Conservation (phyloP, 768 basidiomycete species). For the Leucocoprinus sp. region DNA sequence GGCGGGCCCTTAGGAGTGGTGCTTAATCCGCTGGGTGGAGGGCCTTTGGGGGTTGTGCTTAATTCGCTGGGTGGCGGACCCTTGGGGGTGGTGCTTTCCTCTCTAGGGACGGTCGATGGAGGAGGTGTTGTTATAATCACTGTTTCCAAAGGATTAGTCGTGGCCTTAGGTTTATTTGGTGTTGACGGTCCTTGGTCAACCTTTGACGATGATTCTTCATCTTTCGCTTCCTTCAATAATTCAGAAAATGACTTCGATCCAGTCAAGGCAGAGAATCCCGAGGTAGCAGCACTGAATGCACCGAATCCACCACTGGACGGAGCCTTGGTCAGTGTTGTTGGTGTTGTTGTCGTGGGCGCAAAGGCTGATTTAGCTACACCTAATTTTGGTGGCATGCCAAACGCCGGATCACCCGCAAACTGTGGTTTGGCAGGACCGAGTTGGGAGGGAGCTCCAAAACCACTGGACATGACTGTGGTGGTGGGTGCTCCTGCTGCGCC, state of each 20-base stretch:
- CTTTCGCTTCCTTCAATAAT: conserved; percentile 35
- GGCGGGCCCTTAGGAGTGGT: conserved; percentile 2
- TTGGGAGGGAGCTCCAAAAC: conserved; percentile 32
- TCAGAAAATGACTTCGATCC: conserved; percentile 45
- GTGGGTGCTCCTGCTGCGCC: conserved; percentile 3
- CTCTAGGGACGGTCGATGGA: background rate
- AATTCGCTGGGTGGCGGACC: background rate
- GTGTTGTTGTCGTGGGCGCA: conserved; percentile 16
- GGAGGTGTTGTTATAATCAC: background rate
- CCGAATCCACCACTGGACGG: conserved; percentile 37
- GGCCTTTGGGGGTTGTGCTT: conserved; percentile 5
- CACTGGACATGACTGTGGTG: conserved; percentile 23
- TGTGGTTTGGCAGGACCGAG: conserved; percentile 15
- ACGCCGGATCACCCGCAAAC: conserved; percentile 15
- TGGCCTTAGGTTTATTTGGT: conserved; percentile 1
- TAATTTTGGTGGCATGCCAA: conserved; percentile 25
- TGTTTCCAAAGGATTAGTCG: background rate
- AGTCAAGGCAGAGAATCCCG: conserved; percentile 35
- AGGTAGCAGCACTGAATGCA: conserved; percentile 37
- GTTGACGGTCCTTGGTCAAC: background rate
- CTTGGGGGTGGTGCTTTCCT: conserved; percentile 1
- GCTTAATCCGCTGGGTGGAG: conserved; percentile 1
- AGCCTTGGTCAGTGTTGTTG: conserved; percentile 21
- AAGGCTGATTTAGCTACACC: conserved; percentile 26
- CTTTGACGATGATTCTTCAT: conserved; percentile 14